These are phyloP conservation scores for Chenopodium berlandieri DNA, from an alignment of 148 eudicot genomes.

Conservation along the genomic window DNA sequence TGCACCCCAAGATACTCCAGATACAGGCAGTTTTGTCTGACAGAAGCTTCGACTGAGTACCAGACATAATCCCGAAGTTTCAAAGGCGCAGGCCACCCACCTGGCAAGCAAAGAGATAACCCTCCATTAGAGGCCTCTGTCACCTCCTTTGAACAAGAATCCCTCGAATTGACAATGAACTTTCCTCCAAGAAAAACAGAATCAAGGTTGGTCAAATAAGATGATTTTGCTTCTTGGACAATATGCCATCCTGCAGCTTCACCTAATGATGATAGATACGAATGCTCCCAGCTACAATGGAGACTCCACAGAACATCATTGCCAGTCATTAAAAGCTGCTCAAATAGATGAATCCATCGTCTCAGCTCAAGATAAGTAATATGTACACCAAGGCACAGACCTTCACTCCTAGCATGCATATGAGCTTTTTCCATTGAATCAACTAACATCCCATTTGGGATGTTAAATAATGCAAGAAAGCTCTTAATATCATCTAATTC, in stretches of 20 bases:
- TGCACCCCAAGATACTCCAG: constrained; percentile 63
- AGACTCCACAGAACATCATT: constrained; percentile 71
- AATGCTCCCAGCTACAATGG: constrained; percentile 85
- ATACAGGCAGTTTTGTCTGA: constrained; percentile 67
- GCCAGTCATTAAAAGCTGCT: constrained; percentile 71
- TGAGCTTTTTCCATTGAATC: constrained; percentile 89
- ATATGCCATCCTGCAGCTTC: constrained; percentile 60
- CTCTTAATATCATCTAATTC: constrained; percentile 67
- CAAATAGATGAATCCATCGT: constrained; percentile 88
- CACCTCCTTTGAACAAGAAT: constrained; percentile 15
- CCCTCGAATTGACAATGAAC: constrained; percentile 8
- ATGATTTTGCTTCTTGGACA: constrained; percentile 41
- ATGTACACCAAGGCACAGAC: constrained; percentile 39
- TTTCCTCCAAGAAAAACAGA: constrained; percentile 23
- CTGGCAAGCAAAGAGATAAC: constrained; percentile 55
- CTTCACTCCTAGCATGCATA: constrained; percentile 60
- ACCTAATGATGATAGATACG: constrained; percentile 85
- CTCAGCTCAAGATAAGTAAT: constrained; percentile 84
- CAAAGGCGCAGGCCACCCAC: constrained; percentile 87
- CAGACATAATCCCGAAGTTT: constrained; percentile 55
- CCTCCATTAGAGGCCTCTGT: constrained; percentile 16
- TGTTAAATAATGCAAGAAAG: constrained; percentile 66
- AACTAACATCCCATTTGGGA: constrained; percentile 50
- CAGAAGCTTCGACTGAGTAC: constrained; percentile 61
- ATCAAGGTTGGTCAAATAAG: constrained; percentile 41